Evolutionary conservation across 228 moss, liverwort and hornwort genomes (phyloP).

Genomic region (Sphagnum fallax): DNA sequence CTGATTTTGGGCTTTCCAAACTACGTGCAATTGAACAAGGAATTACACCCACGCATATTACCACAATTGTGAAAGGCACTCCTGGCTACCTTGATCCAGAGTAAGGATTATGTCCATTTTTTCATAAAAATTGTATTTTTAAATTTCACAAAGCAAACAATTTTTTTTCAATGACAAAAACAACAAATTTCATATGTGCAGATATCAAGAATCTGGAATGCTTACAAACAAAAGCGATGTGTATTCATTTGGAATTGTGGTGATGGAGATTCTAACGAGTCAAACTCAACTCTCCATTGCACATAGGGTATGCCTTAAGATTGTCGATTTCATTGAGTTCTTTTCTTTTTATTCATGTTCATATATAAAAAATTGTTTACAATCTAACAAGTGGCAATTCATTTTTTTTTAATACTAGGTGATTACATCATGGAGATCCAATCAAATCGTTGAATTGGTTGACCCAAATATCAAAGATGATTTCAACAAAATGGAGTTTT

Average conservation of each 20-base stretch:
- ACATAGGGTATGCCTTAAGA: slow-evolving; percentile 6
- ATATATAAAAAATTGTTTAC: not conserved
- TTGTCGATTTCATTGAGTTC: not conserved
- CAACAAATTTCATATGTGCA: slow-evolving; percentile 7
- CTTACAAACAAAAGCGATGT: slow-evolving; percentile 55
- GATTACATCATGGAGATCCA: slow-evolving; percentile 9
- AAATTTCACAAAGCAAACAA: not conserved
- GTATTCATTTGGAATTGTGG: slow-evolving; percentile 49
- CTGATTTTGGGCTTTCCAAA: slow-evolving; percentile 73
- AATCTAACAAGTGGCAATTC: not conserved
- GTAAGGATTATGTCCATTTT: slow-evolving; percentile 18
- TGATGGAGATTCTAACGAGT: slow-evolving; percentile 49
- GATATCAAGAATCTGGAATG: slow-evolving; percentile 31
- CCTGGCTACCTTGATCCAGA: slow-evolving; percentile 65
- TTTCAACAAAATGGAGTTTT: slow-evolving; percentile 13
- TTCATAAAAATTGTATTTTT: not conserved
- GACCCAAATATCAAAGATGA: slow-evolving; percentile 22
- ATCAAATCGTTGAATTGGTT: slow-evolving; percentile 10
- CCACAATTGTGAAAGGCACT: slow-evolving; percentile 73
- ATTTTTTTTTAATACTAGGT: slow-evolving; percentile 8
- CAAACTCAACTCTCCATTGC: slow-evolving; percentile 10
- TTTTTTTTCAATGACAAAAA: not conserved
- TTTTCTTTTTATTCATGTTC: not conserved
- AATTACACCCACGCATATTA: slow-evolving; percentile 46
- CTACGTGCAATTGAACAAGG: slow-evolving; percentile 19